phyloP scores from a whole-genome alignment of 495 filamentous ascomycete genomes.

The Penicillium canariense region DNA sequence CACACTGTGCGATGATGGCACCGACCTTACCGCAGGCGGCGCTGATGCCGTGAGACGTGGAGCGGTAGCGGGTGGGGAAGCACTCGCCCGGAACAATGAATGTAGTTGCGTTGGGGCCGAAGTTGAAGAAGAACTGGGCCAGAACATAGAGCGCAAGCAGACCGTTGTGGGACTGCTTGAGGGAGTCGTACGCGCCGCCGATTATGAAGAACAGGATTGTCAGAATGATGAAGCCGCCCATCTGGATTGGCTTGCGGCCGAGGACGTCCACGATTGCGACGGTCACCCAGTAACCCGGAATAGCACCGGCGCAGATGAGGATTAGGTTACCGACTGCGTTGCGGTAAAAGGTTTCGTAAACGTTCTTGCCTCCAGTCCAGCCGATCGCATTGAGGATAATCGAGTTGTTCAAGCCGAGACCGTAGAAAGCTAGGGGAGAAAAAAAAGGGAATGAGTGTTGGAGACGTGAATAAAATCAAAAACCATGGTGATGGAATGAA shows the following conservation, averaged over 20 bases:
- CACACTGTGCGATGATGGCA: conserved; percentile 56
- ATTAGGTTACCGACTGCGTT: conserved; percentile 73
- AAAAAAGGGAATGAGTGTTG: conserved; percentile 9
- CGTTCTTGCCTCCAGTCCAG: conserved; percentile 54
- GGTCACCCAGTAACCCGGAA: conserved; percentile 76
- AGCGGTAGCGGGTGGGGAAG: conserved; percentile 85
- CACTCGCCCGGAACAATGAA: conserved; percentile 89
- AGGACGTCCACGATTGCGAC: conserved; percentile 67
- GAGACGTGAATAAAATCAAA: neutral
- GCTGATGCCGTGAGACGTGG: conserved; percentile 80
- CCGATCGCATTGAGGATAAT: conserved; percentile 66
- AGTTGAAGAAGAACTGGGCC: conserved; percentile 89
- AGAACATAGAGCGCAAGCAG: conserved; percentile 76
- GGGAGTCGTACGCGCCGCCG: conserved; percentile 60
- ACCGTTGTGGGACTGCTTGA: conserved; percentile 42
- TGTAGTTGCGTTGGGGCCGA: conserved; percentile 80
- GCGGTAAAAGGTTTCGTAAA: conserved; percentile 65
- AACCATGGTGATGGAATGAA: neutral
- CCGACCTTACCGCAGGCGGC: conserved; percentile 82
- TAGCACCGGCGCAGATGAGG: conserved; percentile 69
- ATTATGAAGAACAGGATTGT: conserved; percentile 75
- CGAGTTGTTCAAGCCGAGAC: conserved; percentile 73
- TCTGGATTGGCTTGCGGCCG: conserved; percentile 78
- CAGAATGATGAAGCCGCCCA: conserved; percentile 70
- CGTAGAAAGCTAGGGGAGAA: conserved; percentile 65